These are phyloP conservation scores for Trametes meyenii DNA, from an alignment of 768 basidiomycete genomes.

Conservation along the genomic window DNA sequence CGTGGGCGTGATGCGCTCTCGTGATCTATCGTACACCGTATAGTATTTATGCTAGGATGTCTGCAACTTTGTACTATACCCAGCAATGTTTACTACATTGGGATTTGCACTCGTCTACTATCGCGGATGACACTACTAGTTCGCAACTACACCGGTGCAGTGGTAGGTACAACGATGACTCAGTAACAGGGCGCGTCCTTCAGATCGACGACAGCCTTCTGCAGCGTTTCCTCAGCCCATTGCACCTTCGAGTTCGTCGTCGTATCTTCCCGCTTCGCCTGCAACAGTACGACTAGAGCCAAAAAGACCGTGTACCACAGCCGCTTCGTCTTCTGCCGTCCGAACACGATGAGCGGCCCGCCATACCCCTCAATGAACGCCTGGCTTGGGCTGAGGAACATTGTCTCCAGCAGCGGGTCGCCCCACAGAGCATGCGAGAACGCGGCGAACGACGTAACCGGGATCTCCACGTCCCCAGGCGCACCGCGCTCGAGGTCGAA, in stretches of 20 bases:
- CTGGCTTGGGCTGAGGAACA: slow-evolving; percentile 55
- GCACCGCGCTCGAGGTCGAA: slow-evolving; percentile 27
- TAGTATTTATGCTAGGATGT: neutral
- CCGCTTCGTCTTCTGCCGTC: slow-evolving; percentile 73
- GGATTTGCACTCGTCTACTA: no score
- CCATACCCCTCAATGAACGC: slow-evolving; percentile 70
- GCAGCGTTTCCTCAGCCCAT: slow-evolving; percentile 38
- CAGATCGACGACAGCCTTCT: slow-evolving; percentile 43
- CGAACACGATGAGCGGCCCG: slow-evolving; percentile 52
- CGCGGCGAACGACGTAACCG: slow-evolving; percentile 43
- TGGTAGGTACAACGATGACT: neutral
- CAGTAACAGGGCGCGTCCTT: slow-evolving; percentile 56
- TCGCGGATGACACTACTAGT: no score
- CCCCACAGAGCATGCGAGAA: slow-evolving; percentile 67
- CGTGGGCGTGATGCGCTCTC: slow-evolving; percentile 49
- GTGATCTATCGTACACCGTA: neutral
- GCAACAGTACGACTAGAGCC: slow-evolving; percentile 53
- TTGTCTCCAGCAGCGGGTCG: slow-evolving; percentile 72
- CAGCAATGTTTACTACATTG: neutral
- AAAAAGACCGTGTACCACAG: slow-evolving; percentile 76
- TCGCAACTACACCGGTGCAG: no score
- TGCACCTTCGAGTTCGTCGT: slow-evolving; percentile 35
- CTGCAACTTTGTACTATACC: neutral
- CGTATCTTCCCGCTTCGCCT: slow-evolving; percentile 38
- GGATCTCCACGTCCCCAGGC: slow-evolving; percentile 36